phyloP scores from a whole-genome alignment of 805 yeast species.

The Kuraishia borneana region DNA sequence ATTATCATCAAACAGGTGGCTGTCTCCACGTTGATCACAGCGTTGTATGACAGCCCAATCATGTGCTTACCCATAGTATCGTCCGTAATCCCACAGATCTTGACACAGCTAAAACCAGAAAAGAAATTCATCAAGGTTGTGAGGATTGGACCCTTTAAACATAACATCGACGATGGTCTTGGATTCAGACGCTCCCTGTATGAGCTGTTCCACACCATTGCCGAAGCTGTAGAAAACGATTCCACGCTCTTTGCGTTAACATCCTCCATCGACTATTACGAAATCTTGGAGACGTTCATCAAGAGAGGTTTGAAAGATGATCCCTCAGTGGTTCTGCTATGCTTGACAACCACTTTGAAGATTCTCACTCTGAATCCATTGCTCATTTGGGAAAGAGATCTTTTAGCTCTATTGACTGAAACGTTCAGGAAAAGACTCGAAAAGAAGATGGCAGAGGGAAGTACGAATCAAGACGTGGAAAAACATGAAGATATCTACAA shows the following conservation, averaged over 20 bases:
- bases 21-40: constrained; percentile 45
- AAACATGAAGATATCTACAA: constrained; percentile 32
- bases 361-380: constrained; percentile 21
- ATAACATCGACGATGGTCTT: constrained; percentile 67
- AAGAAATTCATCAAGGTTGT: constrained; percentile 50
- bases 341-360: constrained; percentile 32
- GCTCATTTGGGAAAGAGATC: constrained; percentile 6
- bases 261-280: constrained; percentile 16
- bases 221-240: constrained; percentile 19
- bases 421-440: constrained; percentile 30
- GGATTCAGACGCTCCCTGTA: constrained; percentile 63
- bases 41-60: constrained; percentile 43
- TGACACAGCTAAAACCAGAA: constrained; percentile 42
- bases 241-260: constrained; percentile 8
- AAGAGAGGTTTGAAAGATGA: constrained; percentile 46
- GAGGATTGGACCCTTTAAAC: constrained; percentile 83
- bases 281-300: constrained; percentile 29
- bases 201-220: constrained; percentile 53
- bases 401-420: constrained; percentile 15
- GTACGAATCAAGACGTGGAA: constrained; percentile 60
- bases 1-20: constrained; percentile 52
- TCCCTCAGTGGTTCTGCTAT: constrained; percentile 44
- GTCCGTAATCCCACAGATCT: constrained; percentile 36
- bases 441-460: constrained; percentile 43
- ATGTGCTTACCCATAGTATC: constrained; percentile 34